These are phyloP conservation scores for Termitomyces sp. DNA, from an alignment of 768 basidiomycete species.

Conservation along the genomic window DNA sequence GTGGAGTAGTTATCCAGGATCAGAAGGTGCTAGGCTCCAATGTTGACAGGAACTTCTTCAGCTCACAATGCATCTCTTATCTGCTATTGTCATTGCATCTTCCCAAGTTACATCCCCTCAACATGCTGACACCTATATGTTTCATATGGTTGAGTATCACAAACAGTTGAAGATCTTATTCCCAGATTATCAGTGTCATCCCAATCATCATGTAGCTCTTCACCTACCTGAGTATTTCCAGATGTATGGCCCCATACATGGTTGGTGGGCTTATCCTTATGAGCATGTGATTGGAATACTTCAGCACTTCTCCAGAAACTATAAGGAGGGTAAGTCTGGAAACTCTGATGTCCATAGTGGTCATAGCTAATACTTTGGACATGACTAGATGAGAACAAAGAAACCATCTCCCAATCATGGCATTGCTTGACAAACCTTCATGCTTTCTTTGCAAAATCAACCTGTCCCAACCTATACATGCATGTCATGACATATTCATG, in stretches of 20 bases:
- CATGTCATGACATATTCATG: not conserved
- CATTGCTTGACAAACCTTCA: not conserved
- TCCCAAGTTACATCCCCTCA: not conserved
- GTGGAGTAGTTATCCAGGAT: conserved; percentile 23
- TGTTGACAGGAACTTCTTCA: conserved; percentile 28
- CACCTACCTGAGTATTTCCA: conserved; percentile 30
- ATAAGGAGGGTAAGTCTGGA: not conserved
- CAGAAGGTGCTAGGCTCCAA: not conserved
- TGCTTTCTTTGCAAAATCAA: not conserved
- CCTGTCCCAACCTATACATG: not conserved
- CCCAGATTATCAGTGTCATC: conserved; percentile 20
- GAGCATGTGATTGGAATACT: conserved; percentile 15
- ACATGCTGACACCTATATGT: not conserved
- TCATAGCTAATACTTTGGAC: too few relatives aligned
- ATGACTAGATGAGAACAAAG: not conserved
- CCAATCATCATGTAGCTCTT: conserved; percentile 38
- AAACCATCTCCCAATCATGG: not conserved
- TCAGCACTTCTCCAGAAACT: conserved; percentile 5
- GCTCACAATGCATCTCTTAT: conserved; percentile 28
- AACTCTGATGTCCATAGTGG: too few relatives aligned
- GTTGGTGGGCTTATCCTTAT: conserved; percentile 18
- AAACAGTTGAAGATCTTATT: conserved; percentile 16
- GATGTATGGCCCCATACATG: conserved; percentile 24
- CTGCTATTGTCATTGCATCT: conserved; percentile 27
- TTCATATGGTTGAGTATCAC: not conserved